Evolutionary conservation across 306 rosid genomes (phyloP).

Genomic region (Quercus variabilis): DNA sequence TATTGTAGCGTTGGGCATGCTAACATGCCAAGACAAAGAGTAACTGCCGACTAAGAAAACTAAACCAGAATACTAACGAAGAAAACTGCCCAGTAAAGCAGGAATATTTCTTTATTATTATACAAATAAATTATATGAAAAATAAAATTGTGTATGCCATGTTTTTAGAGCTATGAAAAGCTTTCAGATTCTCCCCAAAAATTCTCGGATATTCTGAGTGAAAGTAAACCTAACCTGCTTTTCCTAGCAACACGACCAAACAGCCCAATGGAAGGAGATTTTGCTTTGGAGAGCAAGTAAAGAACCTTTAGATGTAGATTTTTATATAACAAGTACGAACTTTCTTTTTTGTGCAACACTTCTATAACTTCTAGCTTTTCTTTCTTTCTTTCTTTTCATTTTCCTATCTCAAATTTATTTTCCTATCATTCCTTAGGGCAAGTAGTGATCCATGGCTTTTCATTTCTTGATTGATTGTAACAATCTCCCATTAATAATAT

Average conservation of each 20-base stretch:
- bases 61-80: conserved; percentile 35
- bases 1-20: conserved; percentile 23
- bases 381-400: neutral
- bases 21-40: conserved; percentile 3
- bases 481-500: too few species aligned
- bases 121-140: neutral
- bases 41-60: conserved; percentile 45
- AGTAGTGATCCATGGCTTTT: neutral
- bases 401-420: too few species aligned
- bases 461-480: too few species aligned
- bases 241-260: neutral
- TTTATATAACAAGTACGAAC: too few species aligned
- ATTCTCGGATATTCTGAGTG: neutral
- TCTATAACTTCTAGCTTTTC: neutral
- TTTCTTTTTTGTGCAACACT: neutral
- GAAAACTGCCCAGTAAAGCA: conserved; percentile 35
- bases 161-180: neutral
- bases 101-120: conserved; percentile 31
- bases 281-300: neutral
- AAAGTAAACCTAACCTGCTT: neutral
- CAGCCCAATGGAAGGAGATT: neutral
- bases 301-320: neutral
- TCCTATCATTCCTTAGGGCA: neutral
- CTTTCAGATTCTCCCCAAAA: neutral
- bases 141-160: conserved; percentile 6